Conservation (phyloP, 2,329 filamentous ascomycete genomes). For the Colletotrichum kahawae region DNA sequence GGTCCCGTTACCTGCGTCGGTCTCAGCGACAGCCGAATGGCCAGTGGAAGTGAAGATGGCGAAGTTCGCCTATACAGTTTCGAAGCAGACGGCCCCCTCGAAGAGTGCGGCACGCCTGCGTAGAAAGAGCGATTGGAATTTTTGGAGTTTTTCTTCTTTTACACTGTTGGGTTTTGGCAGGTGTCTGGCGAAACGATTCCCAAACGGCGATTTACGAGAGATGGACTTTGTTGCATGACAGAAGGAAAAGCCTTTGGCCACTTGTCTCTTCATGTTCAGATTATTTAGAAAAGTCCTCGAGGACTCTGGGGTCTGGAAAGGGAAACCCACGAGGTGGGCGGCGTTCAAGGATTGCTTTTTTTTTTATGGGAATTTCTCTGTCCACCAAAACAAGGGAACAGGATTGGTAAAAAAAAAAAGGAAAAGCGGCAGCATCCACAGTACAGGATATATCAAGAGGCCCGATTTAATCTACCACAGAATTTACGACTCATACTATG, state of each 20-base stretch:
- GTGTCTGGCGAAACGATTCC: conserved; percentile 11
- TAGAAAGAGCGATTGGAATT: conserved; percentile 28
- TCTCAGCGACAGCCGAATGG: conserved; percentile 86
- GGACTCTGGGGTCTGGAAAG: neutral
- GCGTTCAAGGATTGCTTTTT: neutral
- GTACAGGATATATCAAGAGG: neutral
- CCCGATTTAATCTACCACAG: conserved; percentile 1
- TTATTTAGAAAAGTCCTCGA: conserved; percentile 11
- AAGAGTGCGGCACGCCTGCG: conserved; percentile 56
- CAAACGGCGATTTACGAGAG: conserved; percentile 15
- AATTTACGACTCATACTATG: conserved; percentile 1
- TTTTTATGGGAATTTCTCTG: neutral
- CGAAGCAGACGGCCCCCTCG: conserved; percentile 52
- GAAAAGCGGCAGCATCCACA: neutral
- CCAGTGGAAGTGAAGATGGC: conserved; percentile 91
- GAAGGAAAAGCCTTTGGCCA: neutral
- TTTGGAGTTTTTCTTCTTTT: neutral
- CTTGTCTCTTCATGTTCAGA: neutral
- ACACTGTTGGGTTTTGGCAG: neutral
- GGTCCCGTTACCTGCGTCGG: conserved; percentile 94
- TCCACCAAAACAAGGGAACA: neutral
- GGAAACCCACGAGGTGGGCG: neutral
- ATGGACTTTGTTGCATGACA: neutral
- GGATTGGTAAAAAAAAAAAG: neutral
- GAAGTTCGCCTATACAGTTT: conserved; percentile 88